Evolutionary conservation across 2,329 filamentous ascomycete species (phyloP).

Genomic region (Ophiostoma himal-ulmi): DNA sequence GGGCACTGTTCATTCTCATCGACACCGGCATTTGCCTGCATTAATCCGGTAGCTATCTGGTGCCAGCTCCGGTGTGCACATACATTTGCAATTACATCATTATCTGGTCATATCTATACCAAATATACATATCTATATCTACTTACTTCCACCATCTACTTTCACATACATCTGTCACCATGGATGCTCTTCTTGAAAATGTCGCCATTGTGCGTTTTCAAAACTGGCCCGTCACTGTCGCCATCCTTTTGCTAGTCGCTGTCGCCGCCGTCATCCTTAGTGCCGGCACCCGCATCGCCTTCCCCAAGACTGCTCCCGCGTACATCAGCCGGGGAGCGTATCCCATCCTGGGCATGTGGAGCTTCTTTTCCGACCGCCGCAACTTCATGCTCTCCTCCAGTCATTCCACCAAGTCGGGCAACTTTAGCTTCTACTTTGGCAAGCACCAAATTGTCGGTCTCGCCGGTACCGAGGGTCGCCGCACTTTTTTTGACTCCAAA

Average conservation of each 20-base stretch:
- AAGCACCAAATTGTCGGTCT: constrained; percentile 41
- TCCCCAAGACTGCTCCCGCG: constrained; percentile 18
- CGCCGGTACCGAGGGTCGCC: constrained; percentile 39
- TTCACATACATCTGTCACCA: background rate
- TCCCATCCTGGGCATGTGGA: constrained; percentile 41
- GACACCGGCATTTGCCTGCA: background rate
- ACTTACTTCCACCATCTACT: background rate
- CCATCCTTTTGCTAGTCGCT: constrained; percentile 24
- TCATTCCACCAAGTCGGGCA: constrained; percentile 34
- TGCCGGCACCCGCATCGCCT: constrained; percentile 12
- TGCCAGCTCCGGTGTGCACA: background rate
- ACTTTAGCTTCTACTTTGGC: constrained; percentile 47
- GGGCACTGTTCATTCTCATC: background rate
- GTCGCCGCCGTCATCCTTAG: constrained; percentile 4
- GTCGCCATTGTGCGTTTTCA: constrained; percentile 12
- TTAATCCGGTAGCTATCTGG: background rate
- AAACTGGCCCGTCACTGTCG: constrained; percentile 26
- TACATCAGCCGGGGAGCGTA: constrained; percentile 23
- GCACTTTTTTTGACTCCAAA: constrained; percentile 42
- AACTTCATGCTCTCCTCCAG: constrained; percentile 39
- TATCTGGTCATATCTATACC: background rate
- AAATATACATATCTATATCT: background rate
- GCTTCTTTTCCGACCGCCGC: constrained; percentile 43
- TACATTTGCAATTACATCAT: background rate
- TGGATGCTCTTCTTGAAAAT: background rate